Conservation (phyloP, 495 filamentous ascomycete genomes). For the Xylaria palmicola region DNA sequence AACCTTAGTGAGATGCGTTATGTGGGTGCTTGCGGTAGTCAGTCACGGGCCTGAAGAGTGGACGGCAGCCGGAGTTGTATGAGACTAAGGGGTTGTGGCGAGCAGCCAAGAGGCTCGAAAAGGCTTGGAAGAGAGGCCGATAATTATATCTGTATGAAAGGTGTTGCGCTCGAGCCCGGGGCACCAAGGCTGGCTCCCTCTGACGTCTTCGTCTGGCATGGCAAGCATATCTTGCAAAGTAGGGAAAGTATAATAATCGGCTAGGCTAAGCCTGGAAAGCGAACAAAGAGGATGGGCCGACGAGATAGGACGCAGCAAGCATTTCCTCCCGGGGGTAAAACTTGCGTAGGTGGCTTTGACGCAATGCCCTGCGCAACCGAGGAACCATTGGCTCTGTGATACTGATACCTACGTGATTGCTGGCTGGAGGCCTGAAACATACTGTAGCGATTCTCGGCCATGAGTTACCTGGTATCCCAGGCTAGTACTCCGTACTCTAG, state of each 20-base stretch:
- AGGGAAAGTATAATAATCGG: background rate
- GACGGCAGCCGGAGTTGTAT: background rate
- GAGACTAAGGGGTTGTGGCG: background rate
- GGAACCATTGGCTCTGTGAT: conserved; percentile 1
- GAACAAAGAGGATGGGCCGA: background rate
- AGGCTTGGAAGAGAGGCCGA: background rate
- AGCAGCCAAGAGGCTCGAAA: background rate
- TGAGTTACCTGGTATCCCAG: background rate
- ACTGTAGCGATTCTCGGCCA: background rate
- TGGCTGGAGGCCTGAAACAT: background rate
- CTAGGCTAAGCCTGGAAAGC: conserved; percentile 1
- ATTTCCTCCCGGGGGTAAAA: background rate
- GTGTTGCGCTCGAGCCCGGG: background rate
- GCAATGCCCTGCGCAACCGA: background rate
- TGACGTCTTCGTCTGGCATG: conserved; percentile 11
- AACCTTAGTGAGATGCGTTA: background rate
- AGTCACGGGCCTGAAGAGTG: background rate
- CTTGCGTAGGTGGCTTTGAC: conserved; percentile 4
- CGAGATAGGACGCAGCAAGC: background rate
- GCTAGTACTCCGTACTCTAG: background rate
- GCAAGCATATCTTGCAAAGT: background rate
- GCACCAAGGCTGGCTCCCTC: background rate
- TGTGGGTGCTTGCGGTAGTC: background rate
- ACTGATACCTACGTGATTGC: too few species aligned
- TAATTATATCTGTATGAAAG: background rate